phyloP scores from a whole-genome alignment of 1,284 basidiomycete genomes.

The Sporisorium iseilematis-ciliati region DNA sequence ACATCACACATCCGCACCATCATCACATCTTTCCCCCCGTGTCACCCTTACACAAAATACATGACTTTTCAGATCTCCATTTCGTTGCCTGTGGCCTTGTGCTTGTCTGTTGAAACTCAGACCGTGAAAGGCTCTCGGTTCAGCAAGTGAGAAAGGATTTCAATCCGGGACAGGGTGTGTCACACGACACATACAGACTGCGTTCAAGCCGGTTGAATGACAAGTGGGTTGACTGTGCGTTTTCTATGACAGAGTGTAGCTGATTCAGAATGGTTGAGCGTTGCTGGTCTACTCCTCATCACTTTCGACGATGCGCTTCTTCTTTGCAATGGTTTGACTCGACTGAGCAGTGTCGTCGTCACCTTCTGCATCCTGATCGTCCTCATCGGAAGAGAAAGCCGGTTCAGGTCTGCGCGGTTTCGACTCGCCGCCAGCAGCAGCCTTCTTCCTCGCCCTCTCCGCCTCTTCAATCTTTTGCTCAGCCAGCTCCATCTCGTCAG shows the following conservation, averaged over 20 bases:
- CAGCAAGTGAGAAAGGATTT: not conserved
- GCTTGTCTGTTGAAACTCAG: not conserved
- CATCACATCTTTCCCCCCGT: slow-evolving; percentile 20
- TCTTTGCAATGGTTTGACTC: slow-evolving; percentile 38
- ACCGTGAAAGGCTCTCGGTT: not conserved
- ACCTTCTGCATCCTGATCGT: slow-evolving; percentile 41
- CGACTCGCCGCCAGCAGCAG: slow-evolving; percentile 19
- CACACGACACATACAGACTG: not conserved
- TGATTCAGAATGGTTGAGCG: not conserved
- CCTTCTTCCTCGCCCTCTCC: slow-evolving; percentile 44
- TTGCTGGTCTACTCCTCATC: slow-evolving; percentile 42
- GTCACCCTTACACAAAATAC: slow-evolving; percentile 54
- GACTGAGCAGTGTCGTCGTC: slow-evolving; percentile 25
- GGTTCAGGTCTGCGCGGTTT: slow-evolving; percentile 43
- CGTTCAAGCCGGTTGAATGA: not conserved
- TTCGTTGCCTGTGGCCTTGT: not conserved
- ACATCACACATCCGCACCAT: slow-evolving; percentile 40
- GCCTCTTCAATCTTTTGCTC: slow-evolving; percentile 50
- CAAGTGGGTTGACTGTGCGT: not conserved
- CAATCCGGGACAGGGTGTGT: not conserved
- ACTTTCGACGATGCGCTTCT: slow-evolving; percentile 57
- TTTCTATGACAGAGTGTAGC: not conserved
- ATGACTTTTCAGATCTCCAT: slow-evolving; percentile 36
- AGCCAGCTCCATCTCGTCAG: slow-evolving; percentile 63
- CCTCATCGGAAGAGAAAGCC: slow-evolving; percentile 46